Conservation (phyloP, 495 filamentous ascomycete species). For the Penicillium coffeae region DNA sequence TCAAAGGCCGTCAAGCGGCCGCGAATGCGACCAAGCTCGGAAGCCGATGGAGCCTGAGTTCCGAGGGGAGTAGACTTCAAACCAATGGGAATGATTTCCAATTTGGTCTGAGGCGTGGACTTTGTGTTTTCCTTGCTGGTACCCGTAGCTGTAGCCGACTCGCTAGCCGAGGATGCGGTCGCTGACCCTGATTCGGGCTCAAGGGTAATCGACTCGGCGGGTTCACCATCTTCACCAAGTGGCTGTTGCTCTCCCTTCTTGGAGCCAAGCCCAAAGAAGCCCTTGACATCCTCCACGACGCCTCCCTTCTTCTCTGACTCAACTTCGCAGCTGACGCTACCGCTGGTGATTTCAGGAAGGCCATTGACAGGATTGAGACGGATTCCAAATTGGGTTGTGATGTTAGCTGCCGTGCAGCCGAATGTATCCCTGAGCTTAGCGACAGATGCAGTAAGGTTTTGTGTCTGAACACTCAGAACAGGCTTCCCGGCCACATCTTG, state of each 20-base stretch:
- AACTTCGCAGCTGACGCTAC: slow-evolving; percentile 79
- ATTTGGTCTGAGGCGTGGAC: slow-evolving; percentile 54
- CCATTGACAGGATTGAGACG: slow-evolving; percentile 69
- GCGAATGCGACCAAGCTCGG: slow-evolving; percentile 62
- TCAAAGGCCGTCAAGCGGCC: slow-evolving; percentile 76
- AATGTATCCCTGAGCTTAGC: slow-evolving; percentile 67
- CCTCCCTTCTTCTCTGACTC: slow-evolving; percentile 66
- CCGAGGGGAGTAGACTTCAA: slow-evolving; percentile 61
- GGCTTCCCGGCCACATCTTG: slow-evolving; percentile 47
- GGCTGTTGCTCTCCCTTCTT: slow-evolving; percentile 80
- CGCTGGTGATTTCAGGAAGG: slow-evolving; percentile 74
- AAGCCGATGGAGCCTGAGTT: slow-evolving; percentile 49
- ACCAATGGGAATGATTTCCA: slow-evolving; percentile 66
- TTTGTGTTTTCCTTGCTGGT: slow-evolving; percentile 49
- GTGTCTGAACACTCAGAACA: slow-evolving; percentile 57
- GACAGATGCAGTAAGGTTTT: slow-evolving; percentile 81
- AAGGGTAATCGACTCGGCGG: slow-evolving; percentile 45
- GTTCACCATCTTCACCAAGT: slow-evolving; percentile 56
- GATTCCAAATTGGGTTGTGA: slow-evolving; percentile 74
- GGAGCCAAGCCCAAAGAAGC: slow-evolving; percentile 85
- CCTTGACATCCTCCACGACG: slow-evolving; percentile 90
- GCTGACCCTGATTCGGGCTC: slow-evolving; percentile 50
- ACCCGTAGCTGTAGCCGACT: slow-evolving; percentile 43
- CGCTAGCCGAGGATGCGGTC: slow-evolving; percentile 38
- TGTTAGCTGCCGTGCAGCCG: slow-evolving; percentile 70